Evolutionary conservation across 805 yeast genomes (phyloP).

Genomic region (Starmerella potacharoeniae): DNA sequence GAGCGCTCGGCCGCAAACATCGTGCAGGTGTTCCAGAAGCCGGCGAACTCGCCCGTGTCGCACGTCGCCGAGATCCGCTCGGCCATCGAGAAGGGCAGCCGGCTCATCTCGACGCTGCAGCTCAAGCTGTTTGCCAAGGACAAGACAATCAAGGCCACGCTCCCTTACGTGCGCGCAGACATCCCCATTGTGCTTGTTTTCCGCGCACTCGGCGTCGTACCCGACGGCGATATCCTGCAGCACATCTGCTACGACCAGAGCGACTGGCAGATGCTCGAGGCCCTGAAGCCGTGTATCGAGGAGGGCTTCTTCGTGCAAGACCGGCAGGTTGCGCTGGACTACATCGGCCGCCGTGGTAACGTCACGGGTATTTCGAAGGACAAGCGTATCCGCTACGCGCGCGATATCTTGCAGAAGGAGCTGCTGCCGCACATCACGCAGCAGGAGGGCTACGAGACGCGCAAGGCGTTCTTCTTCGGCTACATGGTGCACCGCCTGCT

Average conservation of each 20-base stretch:
- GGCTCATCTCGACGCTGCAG: slow-evolving; percentile 87
- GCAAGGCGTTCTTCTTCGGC: slow-evolving; percentile 95
- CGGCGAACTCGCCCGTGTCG: slow-evolving; percentile 93
- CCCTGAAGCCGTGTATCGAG: slow-evolving; percentile 97
- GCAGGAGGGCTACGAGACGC: slow-evolving; percentile 90
- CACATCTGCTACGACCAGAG: slow-evolving; percentile 95
- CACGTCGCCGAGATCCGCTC: slow-evolving; percentile 95
- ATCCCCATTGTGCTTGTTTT: slow-evolving; percentile 94
- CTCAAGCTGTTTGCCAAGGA: slow-evolving; percentile 78
- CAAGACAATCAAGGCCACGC: slow-evolving; percentile 80
- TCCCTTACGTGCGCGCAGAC: slow-evolving; percentile 93
- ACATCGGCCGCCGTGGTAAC: slow-evolving; percentile 96
- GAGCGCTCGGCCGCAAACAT: slow-evolving; percentile 98
- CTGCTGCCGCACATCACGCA: slow-evolving; percentile 95
- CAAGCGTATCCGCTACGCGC: slow-evolving; percentile 95
- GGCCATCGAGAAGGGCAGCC: slow-evolving; percentile 93
- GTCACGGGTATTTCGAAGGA: slow-evolving; percentile 93
- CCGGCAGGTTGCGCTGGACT: slow-evolving; percentile 94
- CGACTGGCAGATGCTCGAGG: slow-evolving; percentile 99
- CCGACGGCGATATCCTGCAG: slow-evolving; percentile 97
- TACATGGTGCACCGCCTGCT: slow-evolving; percentile 94
- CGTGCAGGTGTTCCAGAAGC: slow-evolving; percentile 94
- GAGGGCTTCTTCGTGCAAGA: slow-evolving; percentile 98
- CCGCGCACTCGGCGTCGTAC: slow-evolving; percentile 95
- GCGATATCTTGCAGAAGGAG: slow-evolving; percentile 92